Evolutionary conservation across 2,329 filamentous ascomycete species (phyloP).

Genomic region (Celoporthe dispersa): DNA sequence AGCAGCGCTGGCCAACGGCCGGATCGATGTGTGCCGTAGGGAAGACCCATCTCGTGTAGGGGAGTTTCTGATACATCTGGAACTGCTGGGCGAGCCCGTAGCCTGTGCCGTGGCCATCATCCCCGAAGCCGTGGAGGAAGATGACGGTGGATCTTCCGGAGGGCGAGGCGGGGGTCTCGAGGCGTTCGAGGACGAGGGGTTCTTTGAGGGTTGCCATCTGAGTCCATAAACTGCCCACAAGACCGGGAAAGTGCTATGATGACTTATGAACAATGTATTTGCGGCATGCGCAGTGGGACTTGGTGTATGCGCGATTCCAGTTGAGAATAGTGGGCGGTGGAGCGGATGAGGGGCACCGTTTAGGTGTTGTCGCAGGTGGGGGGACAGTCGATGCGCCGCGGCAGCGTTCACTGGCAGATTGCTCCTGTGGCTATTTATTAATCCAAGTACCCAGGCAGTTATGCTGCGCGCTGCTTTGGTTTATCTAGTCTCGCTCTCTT

Average conservation of each 20-base stretch:
- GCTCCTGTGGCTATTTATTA: background rate
- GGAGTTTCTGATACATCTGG: slow-evolving; percentile 23
- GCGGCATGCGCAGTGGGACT: background rate
- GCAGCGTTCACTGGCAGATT: background rate
- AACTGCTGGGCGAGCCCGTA: slow-evolving; percentile 26
- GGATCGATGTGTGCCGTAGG: slow-evolving; percentile 18
- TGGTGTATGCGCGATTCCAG: no score
- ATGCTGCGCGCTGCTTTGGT: background rate
- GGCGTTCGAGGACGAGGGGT: slow-evolving; percentile 19
- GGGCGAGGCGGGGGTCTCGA: slow-evolving; percentile 15
- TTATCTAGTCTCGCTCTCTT: background rate
- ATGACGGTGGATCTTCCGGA: slow-evolving; percentile 19
- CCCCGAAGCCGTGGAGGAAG: slow-evolving; percentile 26
- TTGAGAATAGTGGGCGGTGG: no score
- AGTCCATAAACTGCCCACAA: no score
- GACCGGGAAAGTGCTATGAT: background rate
- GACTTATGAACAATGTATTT: background rate
- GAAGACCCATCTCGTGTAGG: slow-evolving; percentile 19
- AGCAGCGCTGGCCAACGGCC: slow-evolving; percentile 20
- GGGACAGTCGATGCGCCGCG: no score
- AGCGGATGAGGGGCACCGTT: no score
- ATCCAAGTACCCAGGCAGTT: background rate
- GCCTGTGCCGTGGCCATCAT: slow-evolving; percentile 25
- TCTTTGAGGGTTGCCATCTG: slow-evolving; percentile 16
- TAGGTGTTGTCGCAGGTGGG: no score